Conservation (phyloP, 208 protist genomes). For the Leptomonas pyrrhocoris region DNA sequence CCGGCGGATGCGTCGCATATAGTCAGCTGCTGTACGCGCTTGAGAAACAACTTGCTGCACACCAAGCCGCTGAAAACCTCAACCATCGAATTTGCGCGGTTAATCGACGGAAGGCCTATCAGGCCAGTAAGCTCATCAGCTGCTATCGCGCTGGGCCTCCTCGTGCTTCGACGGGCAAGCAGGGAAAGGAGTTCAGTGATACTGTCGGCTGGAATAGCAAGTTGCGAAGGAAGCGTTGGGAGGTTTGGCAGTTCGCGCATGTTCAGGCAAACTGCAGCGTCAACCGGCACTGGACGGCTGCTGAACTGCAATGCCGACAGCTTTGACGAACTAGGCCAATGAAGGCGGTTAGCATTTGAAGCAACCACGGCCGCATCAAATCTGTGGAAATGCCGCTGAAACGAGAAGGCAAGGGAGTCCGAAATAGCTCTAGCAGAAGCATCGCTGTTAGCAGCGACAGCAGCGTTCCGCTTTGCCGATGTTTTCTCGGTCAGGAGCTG, state of each 20-base stretch:
- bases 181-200: slow-evolving; percentile 23
- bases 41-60: slow-evolving; percentile 19
- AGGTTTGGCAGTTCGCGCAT: background rate
- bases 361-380: slow-evolving; percentile 64
- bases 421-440: slow-evolving; percentile 41
- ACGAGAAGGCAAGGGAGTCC: slow-evolving; percentile 12
- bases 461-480: slow-evolving; percentile 29
- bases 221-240: background rate
- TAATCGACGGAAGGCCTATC: slow-evolving; percentile 7
- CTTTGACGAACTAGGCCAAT: slow-evolving; percentile 38
- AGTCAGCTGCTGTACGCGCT: background rate
- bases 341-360: slow-evolving; percentile 52
- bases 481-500: background rate
- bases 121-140: slow-evolving; percentile 9
- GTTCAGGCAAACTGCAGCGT: slow-evolving; percentile 9
- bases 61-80: slow-evolving; percentile 17
- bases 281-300: background rate
- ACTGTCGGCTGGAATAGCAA: slow-evolving; percentile 21
- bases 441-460: slow-evolving; percentile 55
- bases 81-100: slow-evolving; percentile 10
- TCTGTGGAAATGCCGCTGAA: slow-evolving; percentile 27
- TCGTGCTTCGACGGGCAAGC: slow-evolving; percentile 17
- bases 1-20: slow-evolving; percentile 9
- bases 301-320: slow-evolving; percentile 8
- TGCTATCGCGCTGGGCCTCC: background rate